Conservation (phyloP, 2,329 filamentous ascomycete species). For the Paraconiothyrium sp. region DNA sequence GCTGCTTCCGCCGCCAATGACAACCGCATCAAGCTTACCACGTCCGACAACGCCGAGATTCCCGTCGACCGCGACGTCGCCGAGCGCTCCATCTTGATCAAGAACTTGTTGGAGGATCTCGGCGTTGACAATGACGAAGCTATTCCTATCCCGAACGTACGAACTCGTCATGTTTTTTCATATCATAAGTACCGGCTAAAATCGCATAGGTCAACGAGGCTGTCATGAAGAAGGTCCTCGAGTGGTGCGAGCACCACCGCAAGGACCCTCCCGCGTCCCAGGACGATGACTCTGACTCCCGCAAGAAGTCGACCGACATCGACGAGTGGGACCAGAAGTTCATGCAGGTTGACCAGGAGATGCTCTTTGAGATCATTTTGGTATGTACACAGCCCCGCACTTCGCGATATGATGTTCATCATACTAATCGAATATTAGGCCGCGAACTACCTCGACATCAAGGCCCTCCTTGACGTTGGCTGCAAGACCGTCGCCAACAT, state of each 20-base stretch:
- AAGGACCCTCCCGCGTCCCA: slow-evolving; percentile 81
- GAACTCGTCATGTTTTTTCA: slow-evolving; percentile 24
- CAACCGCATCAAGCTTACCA: slow-evolving; percentile 54
- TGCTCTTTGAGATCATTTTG: slow-evolving; percentile 99
- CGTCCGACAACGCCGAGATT: slow-evolving; percentile 58
- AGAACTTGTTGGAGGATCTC: slow-evolving; percentile 97
- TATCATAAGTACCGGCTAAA: slow-evolving; percentile 36
- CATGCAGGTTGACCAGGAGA: slow-evolving; percentile 99
- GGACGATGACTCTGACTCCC: slow-evolving; percentile 91
- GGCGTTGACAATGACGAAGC: slow-evolving; percentile 71
- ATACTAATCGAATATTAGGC: slow-evolving; percentile 65
- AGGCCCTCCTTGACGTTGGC: slow-evolving; percentile 94
- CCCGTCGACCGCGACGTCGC: slow-evolving; percentile 75
- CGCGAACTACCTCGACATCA: slow-evolving; percentile 99
- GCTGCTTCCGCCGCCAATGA: slow-evolving; percentile 20
- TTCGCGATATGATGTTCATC: neutral
- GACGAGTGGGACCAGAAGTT: slow-evolving; percentile 99
- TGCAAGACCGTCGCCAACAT: slow-evolving; percentile 99
- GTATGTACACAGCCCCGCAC: slow-evolving; percentile 62
- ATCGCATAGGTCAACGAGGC: slow-evolving; percentile 78
- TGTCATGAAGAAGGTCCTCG: slow-evolving; percentile 93
- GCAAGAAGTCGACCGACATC: slow-evolving; percentile 98
- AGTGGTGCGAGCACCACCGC: slow-evolving; percentile 97
- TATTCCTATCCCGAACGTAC: slow-evolving; percentile 84
- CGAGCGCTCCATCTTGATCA: slow-evolving; percentile 93